phyloP scores from a whole-genome alignment of 2,329 filamentous ascomycete species.

The Stagonosporopsis rhizophila region DNA sequence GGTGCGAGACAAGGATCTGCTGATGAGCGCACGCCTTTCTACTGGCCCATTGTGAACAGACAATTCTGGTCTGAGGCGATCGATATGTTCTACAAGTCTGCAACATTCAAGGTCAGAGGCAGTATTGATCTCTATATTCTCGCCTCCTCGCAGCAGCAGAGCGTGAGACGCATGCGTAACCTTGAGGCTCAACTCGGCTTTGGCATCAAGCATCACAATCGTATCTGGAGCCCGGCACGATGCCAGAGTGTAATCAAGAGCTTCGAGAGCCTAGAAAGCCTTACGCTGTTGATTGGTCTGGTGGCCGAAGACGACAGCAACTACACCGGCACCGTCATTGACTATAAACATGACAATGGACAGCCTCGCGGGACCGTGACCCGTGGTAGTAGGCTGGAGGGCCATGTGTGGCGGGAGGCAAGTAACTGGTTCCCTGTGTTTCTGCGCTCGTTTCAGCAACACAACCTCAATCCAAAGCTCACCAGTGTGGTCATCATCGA shows the following conservation, averaged over 20 bases:
- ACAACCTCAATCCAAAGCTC: background rate
- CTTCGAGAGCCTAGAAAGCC: conserved; percentile 3
- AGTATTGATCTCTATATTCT: conserved; percentile 14
- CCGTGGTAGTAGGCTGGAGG: conserved; percentile 5
- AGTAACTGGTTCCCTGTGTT: conserved; percentile 6
- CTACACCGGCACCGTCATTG: conserved; percentile 4
- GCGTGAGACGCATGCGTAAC: conserved; percentile 12
- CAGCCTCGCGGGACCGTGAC: background rate
- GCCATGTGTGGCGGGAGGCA: background rate
- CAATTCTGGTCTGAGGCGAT: conserved; percentile 9
- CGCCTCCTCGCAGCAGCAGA: conserved; percentile 8
- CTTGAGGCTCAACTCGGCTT: conserved; percentile 3
- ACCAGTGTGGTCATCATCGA: conserved; percentile 4
- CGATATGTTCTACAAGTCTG: background rate
- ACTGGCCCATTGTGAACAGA: conserved; percentile 15
- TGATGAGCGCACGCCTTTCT: background rate
- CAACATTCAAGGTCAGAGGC: conserved; percentile 6
- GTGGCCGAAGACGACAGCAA: conserved; percentile 7
- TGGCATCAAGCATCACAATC: conserved; percentile 12
- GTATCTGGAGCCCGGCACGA: conserved; percentile 6
- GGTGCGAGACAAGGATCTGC: background rate
- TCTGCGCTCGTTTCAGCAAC: conserved; percentile 11
- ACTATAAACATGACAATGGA: background rate
- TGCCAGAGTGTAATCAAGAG: background rate
- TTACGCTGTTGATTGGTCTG: conserved; percentile 2